Evolutionary conservation across 192 early-diverging fungal species (phyloP).

Genomic region (Entomortierella beljakovae): DNA sequence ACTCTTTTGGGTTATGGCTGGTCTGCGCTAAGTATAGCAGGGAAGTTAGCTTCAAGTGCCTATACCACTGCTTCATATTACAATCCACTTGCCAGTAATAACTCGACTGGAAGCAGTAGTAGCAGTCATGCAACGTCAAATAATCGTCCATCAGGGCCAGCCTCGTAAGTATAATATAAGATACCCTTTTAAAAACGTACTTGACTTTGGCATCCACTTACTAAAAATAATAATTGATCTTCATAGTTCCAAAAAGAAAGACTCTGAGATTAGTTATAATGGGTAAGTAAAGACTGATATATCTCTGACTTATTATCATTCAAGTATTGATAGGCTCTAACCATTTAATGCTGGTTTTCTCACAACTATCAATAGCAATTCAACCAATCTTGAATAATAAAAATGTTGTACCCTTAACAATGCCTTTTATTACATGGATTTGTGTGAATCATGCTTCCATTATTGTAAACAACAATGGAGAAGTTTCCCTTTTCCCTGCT

Average conservation of each 20-base stretch:
- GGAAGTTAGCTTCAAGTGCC: constrained; percentile 37
- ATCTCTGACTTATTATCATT: background rate
- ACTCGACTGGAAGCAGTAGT: background rate
- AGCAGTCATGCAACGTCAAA: background rate
- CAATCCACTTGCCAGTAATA: constrained; percentile 23
- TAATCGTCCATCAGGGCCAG: background rate
- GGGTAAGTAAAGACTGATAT: constrained; percentile 9
- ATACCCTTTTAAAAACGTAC: background rate
- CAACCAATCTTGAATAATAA: constrained; percentile 30
- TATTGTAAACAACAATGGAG: no score
- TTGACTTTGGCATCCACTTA: background rate
- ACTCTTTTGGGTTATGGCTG: constrained; percentile 33
- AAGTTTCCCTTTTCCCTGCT: constrained; percentile 44
- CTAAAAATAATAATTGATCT: background rate
- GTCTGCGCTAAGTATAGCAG: constrained; percentile 41
- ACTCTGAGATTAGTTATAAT: constrained; percentile 37
- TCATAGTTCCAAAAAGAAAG: constrained; percentile 42
- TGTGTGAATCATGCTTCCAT: no score
- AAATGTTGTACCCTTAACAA: background rate
- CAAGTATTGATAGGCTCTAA: background rate
- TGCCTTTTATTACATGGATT: no score
- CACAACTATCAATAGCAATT: constrained; percentile 19
- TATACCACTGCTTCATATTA: constrained; percentile 38
- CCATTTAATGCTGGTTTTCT: no score
- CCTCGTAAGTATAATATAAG: constrained; percentile 4